These are phyloP conservation scores for Hygrophoropsis aurantiaca DNA, from an alignment of 768 basidiomycete species.

Conservation along the genomic window DNA sequence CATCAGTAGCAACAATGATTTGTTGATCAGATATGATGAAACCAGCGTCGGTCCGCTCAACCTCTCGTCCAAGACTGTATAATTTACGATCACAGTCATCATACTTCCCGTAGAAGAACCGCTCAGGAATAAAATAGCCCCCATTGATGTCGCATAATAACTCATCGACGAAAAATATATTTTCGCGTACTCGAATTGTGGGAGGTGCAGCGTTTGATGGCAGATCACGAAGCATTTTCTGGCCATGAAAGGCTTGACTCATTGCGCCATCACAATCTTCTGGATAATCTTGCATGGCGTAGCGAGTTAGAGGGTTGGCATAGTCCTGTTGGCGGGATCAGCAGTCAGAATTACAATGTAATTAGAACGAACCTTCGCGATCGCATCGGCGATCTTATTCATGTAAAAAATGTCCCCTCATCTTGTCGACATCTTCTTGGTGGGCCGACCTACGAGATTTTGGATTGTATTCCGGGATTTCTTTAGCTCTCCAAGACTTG, in stretches of 20 bases:
- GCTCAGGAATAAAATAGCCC: conserved; percentile 8
- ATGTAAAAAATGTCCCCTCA: conserved; percentile 24
- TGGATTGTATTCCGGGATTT: conserved; percentile 15
- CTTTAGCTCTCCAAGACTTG: conserved; percentile 19
- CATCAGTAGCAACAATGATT: neutral
- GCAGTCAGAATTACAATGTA: neutral
- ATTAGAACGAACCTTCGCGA: conserved; percentile 18
- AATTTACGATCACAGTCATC: neutral
- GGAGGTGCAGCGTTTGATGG: conserved; percentile 20
- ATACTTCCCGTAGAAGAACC: conserved; percentile 4
- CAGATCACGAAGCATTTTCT: conserved; percentile 21
- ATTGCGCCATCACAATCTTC: conserved; percentile 10
- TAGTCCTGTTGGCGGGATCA: conserved; percentile 11
- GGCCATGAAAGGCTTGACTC: conserved; percentile 16
- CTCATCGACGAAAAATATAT: conserved; percentile 21
- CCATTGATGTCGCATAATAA: neutral
- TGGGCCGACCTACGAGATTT: conserved; percentile 21
- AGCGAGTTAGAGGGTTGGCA: conserved; percentile 13
- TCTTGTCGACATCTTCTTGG: conserved; percentile 15
- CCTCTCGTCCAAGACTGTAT: neutral
- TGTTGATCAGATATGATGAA: neutral
- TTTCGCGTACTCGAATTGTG: conserved; percentile 10
- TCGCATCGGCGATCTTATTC: conserved; percentile 12
- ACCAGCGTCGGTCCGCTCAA: neutral
- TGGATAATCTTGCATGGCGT: conserved; percentile 17